Percentiles rank a stretch among this genome's conserved stretches.
These are phyloP conservation scores for Teratosphaeria destructans DNA, from an alignment of 2,329 filamentous ascomycete species.

Conservation along the genomic window DNA sequence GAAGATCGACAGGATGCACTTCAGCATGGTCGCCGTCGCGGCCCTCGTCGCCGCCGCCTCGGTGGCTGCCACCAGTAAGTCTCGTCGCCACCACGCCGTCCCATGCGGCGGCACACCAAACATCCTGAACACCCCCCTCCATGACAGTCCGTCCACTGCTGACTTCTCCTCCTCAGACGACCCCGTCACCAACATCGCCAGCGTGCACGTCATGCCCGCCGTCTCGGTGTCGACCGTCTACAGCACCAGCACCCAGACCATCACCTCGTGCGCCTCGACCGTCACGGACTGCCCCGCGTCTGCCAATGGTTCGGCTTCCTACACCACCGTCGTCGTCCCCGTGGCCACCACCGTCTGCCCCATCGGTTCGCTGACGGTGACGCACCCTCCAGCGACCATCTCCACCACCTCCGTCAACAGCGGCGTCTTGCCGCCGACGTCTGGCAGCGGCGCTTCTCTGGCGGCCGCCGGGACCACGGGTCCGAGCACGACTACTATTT, in stretches of 20 bases:
- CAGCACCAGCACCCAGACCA: slow-evolving; percentile 9
- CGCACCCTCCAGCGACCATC: not conserved
- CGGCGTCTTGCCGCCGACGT: not conserved
- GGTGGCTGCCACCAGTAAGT: not conserved
- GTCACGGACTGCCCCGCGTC: slow-evolving; percentile 14
- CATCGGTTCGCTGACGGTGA: not conserved
- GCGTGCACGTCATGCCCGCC: not conserved
- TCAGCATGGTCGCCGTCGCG: not conserved
- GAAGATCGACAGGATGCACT: not conserved
- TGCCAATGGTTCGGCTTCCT: not conserved
- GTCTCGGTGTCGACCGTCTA: slow-evolving; percentile 11
- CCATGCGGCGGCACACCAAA: not conserved
- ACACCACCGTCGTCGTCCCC: not conserved
- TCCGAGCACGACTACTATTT: not conserved
- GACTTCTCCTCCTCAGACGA: not conserved
- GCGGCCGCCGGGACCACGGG: not conserved
- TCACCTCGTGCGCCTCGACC: slow-evolving; percentile 13
- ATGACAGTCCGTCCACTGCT: not conserved
- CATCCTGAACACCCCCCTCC: not conserved
- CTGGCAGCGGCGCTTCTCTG: not conserved
- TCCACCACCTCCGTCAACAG: not conserved
- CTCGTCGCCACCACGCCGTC: not conserved
- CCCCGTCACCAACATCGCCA: not conserved
- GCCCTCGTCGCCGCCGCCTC: not conserved
- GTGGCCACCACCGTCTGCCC: not conserved